Conservation (phyloP, 2,329 filamentous ascomycete genomes). For the Apiospora pterosperma region DNA sequence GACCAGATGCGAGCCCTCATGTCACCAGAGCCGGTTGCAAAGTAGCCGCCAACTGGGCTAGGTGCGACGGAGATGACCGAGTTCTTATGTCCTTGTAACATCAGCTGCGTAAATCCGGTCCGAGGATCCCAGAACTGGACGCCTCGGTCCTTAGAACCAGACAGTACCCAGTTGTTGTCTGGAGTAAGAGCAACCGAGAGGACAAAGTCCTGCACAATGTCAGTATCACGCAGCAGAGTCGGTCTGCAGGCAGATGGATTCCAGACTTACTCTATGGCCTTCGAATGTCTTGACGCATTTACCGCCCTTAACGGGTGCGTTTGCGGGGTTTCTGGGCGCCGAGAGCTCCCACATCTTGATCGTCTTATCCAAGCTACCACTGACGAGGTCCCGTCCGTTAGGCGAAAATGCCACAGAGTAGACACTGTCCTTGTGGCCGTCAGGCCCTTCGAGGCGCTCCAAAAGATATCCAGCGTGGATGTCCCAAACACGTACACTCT, state of each 20-base stretch:
- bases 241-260: background rate
- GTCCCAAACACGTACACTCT: slow-evolving; percentile 98
- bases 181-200: slow-evolving; percentile 93
- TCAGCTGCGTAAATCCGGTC: slow-evolving; percentile 91
- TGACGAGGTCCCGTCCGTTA: slow-evolving; percentile 88
- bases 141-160: slow-evolving; percentile 92
- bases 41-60: slow-evolving; percentile 81
- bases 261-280: slow-evolving; percentile 76
- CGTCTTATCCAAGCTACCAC: slow-evolving; percentile 92
- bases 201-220: slow-evolving; percentile 74
- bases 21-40: slow-evolving; percentile 95
- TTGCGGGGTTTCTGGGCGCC: slow-evolving; percentile 64
- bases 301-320: slow-evolving; percentile 72
- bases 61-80: slow-evolving; percentile 97
- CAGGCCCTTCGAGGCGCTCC: slow-evolving; percentile 86
- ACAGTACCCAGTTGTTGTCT: slow-evolving; percentile 93
- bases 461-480: slow-evolving; percentile 80
- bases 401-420: slow-evolving; percentile 97
- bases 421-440: slow-evolving; percentile 95
- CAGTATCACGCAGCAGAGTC: slow-evolving; percentile 16
- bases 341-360: slow-evolving; percentile 99
- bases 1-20: slow-evolving; percentile 98
- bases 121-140: slow-evolving; percentile 98
- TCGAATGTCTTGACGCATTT: slow-evolving; percentile 97
- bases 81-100: slow-evolving; percentile 99